Evolutionary conservation across 352 stramenopile species (phyloP).

Genomic region (Globisporangium recalcitrans): DNA sequence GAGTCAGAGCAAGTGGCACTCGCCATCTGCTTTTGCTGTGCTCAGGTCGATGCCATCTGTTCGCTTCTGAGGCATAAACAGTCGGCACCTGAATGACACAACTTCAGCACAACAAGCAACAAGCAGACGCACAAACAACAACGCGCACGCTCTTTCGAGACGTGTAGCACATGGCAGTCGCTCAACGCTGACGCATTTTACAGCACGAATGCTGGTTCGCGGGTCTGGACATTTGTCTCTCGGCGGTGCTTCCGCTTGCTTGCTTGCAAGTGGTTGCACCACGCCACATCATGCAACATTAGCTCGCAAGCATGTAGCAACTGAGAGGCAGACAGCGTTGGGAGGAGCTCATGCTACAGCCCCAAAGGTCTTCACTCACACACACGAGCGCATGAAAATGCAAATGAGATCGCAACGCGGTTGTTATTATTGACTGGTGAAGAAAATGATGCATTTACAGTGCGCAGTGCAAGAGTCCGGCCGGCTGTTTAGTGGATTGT

Average conservation of each 20-base stretch:
- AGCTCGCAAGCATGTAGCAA: not conserved
- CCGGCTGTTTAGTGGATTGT: not conserved
- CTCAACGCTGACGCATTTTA: not conserved
- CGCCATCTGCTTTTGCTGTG: conserved; percentile 2
- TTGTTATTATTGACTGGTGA: not conserved
- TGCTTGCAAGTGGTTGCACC: not conserved
- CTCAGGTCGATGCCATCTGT: not conserved
- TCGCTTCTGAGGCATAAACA: not conserved
- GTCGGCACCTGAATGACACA: not conserved
- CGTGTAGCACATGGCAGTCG: not conserved
- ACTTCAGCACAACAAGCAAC: not conserved
- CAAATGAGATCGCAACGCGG: too few relatives aligned
- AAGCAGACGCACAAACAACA: not conserved
- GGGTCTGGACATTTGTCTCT: not conserved
- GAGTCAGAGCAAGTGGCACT: not conserved
- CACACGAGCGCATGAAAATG: not conserved
- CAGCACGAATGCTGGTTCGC: not conserved
- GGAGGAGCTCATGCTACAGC: not conserved
- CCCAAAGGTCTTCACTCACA: not conserved
- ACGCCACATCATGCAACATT: not conserved
- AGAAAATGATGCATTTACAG: not conserved
- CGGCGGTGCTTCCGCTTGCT: not conserved
- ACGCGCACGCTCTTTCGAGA: not conserved
- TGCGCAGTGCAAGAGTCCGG: not conserved
- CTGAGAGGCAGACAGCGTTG: not conserved